Percentiles rank a stretch among this genome's conserved stretches.
phyloP scores from a whole-genome alignment of 2,329 filamentous ascomycete species.

The Calonectria hongkongensis region DNA sequence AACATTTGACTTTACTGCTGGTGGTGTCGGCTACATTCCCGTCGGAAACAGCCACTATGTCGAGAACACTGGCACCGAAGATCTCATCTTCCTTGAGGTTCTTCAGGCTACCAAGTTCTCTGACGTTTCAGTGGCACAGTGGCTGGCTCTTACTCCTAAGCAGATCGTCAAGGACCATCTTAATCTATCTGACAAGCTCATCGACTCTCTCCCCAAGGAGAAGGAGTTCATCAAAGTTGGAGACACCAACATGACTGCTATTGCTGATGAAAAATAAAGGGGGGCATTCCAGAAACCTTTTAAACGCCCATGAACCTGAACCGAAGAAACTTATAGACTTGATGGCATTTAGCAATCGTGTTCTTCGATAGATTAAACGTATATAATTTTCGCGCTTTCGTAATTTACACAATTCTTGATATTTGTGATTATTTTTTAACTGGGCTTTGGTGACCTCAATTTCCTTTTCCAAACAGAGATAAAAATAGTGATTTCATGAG shows the following conservation, averaged over 20 bases:
- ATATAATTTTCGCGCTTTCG: background rate
- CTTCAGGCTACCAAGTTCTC: slow-evolving; percentile 31
- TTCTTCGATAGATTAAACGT: background rate
- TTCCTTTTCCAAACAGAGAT: no score
- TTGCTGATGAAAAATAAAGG: background rate
- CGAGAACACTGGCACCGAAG: slow-evolving; percentile 28
- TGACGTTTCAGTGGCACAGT: slow-evolving; percentile 26
- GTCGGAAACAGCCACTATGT: slow-evolving; percentile 35
- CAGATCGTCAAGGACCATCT: slow-evolving; percentile 34
- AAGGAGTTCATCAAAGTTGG: slow-evolving; percentile 31
- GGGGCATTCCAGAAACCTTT: background rate
- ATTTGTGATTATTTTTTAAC: no score
- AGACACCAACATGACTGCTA: slow-evolving; percentile 17
- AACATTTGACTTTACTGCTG: slow-evolving; percentile 31
- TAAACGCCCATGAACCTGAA: background rate
- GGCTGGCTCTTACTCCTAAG: slow-evolving; percentile 31
- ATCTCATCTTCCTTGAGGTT: slow-evolving; percentile 29
- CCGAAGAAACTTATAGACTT: background rate
- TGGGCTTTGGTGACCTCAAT: no score
- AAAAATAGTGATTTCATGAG: no score
- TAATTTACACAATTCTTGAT: no score
- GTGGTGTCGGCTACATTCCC: slow-evolving; percentile 30
- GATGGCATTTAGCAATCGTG: background rate
- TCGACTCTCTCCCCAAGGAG: slow-evolving; percentile 31
- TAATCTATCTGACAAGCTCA: slow-evolving; percentile 4